phyloP scores from a whole-genome alignment of 108 stramenopile species.

The Discostella stelligeroides region DNA sequence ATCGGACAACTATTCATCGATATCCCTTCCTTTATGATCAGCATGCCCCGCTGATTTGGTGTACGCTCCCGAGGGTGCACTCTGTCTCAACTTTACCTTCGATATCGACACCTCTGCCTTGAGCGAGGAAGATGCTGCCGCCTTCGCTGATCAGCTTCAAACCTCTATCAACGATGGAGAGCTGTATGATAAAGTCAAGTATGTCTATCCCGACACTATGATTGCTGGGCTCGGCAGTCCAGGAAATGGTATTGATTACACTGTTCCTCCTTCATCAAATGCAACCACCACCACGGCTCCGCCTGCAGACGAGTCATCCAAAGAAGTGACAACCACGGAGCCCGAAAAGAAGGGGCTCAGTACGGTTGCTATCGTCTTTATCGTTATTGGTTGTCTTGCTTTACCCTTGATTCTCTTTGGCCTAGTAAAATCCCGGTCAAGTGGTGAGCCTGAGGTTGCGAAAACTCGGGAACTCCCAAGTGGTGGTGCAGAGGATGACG shows the following conservation, averaged over 20 bases:
- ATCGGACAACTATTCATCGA: not conserved
- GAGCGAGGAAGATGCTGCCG: not conserved
- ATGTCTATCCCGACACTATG: not conserved
- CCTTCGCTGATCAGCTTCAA: constrained; percentile 2
- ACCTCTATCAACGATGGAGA: not conserved
- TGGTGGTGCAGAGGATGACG: constrained; percentile 1
- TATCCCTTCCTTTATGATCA: not conserved
- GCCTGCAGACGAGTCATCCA: not conserved
- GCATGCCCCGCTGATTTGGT: constrained; percentile 13
- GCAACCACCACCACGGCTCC: not conserved
- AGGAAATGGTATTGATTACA: constrained; percentile 5
- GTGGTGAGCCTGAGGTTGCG: not conserved
- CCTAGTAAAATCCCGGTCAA: not conserved
- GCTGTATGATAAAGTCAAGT: constrained; percentile 4
- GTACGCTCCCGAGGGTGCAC: not conserved
- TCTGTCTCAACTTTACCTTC: constrained; percentile 16
- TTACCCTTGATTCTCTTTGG: not conserved
- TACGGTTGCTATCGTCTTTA: constrained; percentile 10
- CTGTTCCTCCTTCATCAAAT: not conserved
- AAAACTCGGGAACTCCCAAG: not conserved
- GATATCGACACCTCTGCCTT: not conserved
- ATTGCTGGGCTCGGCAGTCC: constrained; percentile 13
- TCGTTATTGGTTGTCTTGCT: constrained; percentile 1
- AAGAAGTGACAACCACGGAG: not conserved
- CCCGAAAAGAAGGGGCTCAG: not conserved